Conservation (phyloP, 169 alveolate genomes). For the Cryptosporidium xiaoi region DNA sequence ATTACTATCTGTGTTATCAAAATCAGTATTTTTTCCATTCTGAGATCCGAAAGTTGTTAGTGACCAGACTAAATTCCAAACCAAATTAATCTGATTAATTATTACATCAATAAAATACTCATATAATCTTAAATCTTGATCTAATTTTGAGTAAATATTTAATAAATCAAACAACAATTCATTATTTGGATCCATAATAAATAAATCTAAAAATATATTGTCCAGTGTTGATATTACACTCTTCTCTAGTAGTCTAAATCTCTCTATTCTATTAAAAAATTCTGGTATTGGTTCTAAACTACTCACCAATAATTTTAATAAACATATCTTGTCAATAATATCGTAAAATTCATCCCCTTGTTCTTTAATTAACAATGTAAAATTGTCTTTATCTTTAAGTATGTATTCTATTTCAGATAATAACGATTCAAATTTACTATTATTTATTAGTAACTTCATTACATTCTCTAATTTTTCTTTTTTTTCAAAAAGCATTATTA, state of each 20-base stretch:
- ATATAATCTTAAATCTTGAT: slow-evolving; percentile 9
- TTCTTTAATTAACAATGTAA: slow-evolving; percentile 16
- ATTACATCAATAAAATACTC: slow-evolving; percentile 1
- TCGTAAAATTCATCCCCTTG: slow-evolving; percentile 38
- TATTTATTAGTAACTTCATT: slow-evolving; percentile 32
- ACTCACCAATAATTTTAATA: slow-evolving; percentile 40
- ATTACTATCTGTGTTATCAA: not conserved
- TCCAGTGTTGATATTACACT: slow-evolving; percentile 8
- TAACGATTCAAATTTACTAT: slow-evolving; percentile 53
- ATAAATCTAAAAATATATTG: slow-evolving; percentile 7
- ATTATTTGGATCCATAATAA: not conserved
- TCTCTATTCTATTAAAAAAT: slow-evolving; percentile 43
- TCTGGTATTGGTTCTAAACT: slow-evolving; percentile 64
- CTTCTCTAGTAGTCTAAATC: slow-evolving; percentile 22
- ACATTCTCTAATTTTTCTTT: slow-evolving; percentile 41
- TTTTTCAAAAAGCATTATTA: slow-evolving; percentile 32
- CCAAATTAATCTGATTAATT: slow-evolving; percentile 2
- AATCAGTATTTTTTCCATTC: not conserved
- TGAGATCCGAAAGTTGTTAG: slow-evolving; percentile 62
- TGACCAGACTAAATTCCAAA: slow-evolving; percentile 63
- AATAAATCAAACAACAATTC: slow-evolving; percentile 6
- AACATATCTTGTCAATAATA: slow-evolving; percentile 31
- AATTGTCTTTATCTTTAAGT: slow-evolving; percentile 11
- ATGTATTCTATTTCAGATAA: slow-evolving; percentile 36
- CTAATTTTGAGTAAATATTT: slow-evolving; percentile 17